These are phyloP conservation scores for Tillandsia leiboldiana DNA, from an alignment of 176 grass and related monocot species.

Conservation along the genomic window DNA sequence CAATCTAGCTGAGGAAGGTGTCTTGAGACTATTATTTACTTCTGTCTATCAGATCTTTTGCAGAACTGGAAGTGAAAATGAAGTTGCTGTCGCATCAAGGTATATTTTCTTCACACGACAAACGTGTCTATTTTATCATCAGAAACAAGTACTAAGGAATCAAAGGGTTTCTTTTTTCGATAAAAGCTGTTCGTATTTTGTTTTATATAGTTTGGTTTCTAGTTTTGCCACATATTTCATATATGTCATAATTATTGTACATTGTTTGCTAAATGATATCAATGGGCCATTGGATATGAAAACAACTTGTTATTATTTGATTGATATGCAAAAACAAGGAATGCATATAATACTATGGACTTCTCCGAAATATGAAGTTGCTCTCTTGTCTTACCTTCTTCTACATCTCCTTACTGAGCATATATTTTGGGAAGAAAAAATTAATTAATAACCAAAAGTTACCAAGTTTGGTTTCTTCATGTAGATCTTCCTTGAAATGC, in stretches of 20 bases:
- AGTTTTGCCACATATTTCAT: no score
- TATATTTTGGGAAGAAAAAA: no score
- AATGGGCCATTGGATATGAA: neutral
- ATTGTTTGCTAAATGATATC: no score
- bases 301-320: neutral
- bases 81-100: constrained; percentile 58
- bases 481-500: no score
- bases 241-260: no score
- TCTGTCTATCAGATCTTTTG: constrained; percentile 61
- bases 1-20: constrained; percentile 92
- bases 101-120: constrained; percentile 30
- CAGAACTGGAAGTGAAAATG: constrained; percentile 50
- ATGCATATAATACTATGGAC: no score
- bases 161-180: neutral
- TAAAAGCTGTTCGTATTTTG: constrained; percentile 12
- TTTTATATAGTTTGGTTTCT: neutral
- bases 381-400: no score
- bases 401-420: no score
- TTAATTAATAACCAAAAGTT: no score
- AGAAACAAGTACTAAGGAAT: neutral
- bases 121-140: constrained; percentile 7
- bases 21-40: constrained; percentile 67
- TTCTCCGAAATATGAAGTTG: no score
- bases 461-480: no score
- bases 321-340: neutral